These are phyloP conservation scores for Kodamaea plutei DNA, from an alignment of 1,139 yeast species.

Conservation along the genomic window DNA sequence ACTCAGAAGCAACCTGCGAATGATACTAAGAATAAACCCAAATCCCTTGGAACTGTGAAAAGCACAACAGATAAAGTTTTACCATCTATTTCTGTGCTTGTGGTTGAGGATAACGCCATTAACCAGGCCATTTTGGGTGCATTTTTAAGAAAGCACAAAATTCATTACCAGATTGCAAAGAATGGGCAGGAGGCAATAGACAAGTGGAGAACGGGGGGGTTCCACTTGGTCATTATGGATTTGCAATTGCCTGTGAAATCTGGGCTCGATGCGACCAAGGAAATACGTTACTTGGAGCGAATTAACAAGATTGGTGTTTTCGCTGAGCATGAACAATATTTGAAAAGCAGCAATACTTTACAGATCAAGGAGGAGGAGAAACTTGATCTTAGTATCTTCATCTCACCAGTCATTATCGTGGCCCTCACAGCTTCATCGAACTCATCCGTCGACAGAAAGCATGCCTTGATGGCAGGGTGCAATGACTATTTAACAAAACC, in stretches of 20 bases:
- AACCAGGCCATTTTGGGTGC: conserved; percentile 92
- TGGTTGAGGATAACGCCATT: conserved; percentile 94
- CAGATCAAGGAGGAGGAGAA: conserved; percentile 39
- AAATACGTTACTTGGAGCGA: conserved; percentile 78
- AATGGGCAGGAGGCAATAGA: conserved; percentile 92
- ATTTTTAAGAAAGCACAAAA: conserved; percentile 81
- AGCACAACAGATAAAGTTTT: conserved; percentile 45
- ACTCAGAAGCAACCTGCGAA: not conserved
- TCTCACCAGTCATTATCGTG: conserved; percentile 92
- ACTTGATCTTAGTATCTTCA: conserved; percentile 57
- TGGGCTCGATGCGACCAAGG: conserved; percentile 89
- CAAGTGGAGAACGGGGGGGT: conserved; percentile 89
- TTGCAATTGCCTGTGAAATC: conserved; percentile 91
- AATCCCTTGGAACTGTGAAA: conserved; percentile 5
- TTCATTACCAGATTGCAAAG: conserved; percentile 80
- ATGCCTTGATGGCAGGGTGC: conserved; percentile 95
- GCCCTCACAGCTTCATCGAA: conserved; percentile 89
- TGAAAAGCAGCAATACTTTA: conserved; percentile 17
- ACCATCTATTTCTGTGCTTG: conserved; percentile 84
- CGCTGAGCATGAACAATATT: conserved; percentile 41
- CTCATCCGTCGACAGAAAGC: conserved; percentile 79
- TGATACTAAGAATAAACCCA: not conserved
- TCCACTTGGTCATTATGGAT: conserved; percentile 90
- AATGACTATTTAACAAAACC: conserved; percentile 97
- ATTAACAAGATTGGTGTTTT: conserved; percentile 80